phyloP scores from a whole-genome alignment of 257 asterid genomes.

The Nemophila menziesii region DNA sequence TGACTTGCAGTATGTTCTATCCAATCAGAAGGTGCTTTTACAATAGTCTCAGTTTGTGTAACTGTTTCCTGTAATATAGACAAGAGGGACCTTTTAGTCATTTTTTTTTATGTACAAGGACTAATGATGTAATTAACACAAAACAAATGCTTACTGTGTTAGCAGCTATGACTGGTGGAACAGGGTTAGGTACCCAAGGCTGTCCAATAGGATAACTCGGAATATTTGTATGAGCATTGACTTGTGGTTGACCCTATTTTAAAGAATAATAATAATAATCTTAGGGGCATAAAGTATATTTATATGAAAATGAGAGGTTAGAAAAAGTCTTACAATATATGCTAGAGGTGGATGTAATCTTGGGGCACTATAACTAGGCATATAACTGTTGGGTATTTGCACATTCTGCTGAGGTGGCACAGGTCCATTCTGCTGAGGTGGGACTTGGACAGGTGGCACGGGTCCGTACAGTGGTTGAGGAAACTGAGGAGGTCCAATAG shows the following conservation, averaged over 20 bases:
- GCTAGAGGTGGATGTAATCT: conserved; percentile 39
- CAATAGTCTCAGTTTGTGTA: conserved; percentile 18
- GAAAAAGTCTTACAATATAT: conserved; percentile 29
- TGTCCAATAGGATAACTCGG: conserved; percentile 43
- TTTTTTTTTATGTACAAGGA: no score
- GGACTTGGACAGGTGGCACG: conserved; percentile 32
- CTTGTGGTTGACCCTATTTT: conserved; percentile 33
- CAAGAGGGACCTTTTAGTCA: conserved; percentile 2
- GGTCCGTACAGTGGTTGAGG: conserved; percentile 48
- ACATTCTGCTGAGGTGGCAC: conserved; percentile 21
- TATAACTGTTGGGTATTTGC: conserved; percentile 36
- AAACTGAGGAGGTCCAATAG: conserved; percentile 48
- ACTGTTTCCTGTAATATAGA: conserved; percentile 39
- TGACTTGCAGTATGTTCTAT: conserved; percentile 49
- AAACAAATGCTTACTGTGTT: conserved; percentile 28
- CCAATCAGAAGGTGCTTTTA: conserved; percentile 44
- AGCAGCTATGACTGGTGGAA: conserved; percentile 39
- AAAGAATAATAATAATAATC: no score
- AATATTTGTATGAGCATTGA: conserved; percentile 31
- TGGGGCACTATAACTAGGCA: conserved; percentile 55
- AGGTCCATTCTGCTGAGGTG: no score
- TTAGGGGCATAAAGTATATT: conserved; percentile 6
- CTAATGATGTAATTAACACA: no score
- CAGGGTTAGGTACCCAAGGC: conserved; percentile 49
- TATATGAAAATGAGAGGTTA: conserved; percentile 6